phyloP scores from a whole-genome alignment of 441 rosid genomes.

The Isatis lusitanica region DNA sequence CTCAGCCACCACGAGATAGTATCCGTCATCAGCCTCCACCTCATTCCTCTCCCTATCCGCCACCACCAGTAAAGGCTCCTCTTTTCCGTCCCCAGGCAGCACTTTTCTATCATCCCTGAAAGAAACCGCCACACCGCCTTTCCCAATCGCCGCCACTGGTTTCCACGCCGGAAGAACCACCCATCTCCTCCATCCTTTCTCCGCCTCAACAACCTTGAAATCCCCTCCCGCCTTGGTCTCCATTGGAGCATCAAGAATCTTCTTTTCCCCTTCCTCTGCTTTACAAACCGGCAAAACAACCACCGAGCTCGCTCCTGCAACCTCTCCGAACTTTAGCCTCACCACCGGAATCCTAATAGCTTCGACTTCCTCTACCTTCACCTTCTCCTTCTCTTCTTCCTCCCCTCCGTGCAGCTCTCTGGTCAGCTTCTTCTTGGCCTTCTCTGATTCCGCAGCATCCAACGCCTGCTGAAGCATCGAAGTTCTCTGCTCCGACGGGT shows the following conservation, averaged over 20 bases:
- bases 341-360: constrained; percentile 59
- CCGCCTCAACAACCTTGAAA: constrained; percentile 73
- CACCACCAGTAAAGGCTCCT: constrained; percentile 76
- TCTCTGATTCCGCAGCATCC: constrained; percentile 56
- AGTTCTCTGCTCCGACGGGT: constrained; percentile 54
- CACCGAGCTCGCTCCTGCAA: constrained; percentile 67
- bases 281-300: constrained; percentile 74
- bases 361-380: constrained; percentile 20
- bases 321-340: constrained; percentile 72
- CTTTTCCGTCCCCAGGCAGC: constrained; percentile 75
- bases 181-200: constrained; percentile 87
- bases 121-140: constrained; percentile 70
- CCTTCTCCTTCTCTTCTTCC: constrained; percentile 35
- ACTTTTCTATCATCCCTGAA: constrained; percentile 63
- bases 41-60: constrained; percentile 58
- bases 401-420: constrained; percentile 44
- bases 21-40: constrained; percentile 61
- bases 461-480: constrained; percentile 55
- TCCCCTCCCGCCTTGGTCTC: constrained; percentile 54
- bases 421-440: constrained; percentile 44
- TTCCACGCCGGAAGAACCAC: constrained; percentile 80
- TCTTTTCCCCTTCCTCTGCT: constrained; percentile 55
- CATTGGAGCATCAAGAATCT: constrained; percentile 68
- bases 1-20: constrained; percentile 53
- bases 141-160: constrained; percentile 41